Conservation (phyloP, 208 protist genomes). For the Trichomonas gallinae region DNA sequence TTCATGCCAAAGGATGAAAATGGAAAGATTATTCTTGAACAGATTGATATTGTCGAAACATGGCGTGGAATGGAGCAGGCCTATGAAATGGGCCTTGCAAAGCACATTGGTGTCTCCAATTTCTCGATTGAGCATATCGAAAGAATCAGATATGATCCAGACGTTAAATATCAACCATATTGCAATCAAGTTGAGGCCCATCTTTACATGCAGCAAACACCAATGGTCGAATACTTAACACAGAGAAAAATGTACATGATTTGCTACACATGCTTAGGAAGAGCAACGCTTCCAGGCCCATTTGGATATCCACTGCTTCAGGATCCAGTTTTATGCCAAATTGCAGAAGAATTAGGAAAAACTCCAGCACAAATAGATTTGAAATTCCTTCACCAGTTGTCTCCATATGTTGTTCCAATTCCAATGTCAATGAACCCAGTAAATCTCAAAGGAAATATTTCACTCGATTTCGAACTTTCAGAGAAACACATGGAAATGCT, state of each 20-base stretch:
- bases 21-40: neutral
- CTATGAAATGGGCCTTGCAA: neutral
- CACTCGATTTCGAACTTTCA: neutral
- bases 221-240: constrained; percentile 28
- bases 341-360: neutral
- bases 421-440: neutral
- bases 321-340: neutral
- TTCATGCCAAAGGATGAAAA: neutral
- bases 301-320: neutral
- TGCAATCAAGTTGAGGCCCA: constrained; percentile 23
- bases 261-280: constrained; percentile 31
- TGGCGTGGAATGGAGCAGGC: constrained; percentile 8
- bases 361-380: neutral
- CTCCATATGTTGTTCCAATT: neutral
- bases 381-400: neutral
- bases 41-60: neutral
- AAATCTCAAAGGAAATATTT: neutral
- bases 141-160: neutral
- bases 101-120: constrained; percentile 8
- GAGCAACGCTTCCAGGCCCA: neutral
- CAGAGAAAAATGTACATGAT: constrained; percentile 24
- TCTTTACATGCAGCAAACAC: constrained; percentile 28
- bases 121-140: neutral
- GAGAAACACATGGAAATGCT: neutral
- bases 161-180: neutral